Evolutionary conservation across 1,284 basidiomycete genomes (phyloP), one percentile per base, ranked within the genome.

Genomic region (Moniliella sp.): DNA sequence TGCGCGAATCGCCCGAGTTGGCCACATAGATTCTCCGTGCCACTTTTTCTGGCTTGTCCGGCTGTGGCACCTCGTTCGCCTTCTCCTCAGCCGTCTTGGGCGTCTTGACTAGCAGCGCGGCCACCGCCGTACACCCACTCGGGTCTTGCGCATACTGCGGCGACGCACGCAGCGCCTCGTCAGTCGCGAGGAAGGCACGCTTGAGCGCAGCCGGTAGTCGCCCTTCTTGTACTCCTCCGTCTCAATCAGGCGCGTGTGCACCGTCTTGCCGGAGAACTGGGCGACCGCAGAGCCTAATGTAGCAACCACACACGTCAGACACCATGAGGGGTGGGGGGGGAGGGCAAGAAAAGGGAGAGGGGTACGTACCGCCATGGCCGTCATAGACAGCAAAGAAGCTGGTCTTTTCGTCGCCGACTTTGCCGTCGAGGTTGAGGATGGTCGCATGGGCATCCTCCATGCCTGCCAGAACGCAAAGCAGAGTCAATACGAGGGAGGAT

Each of bases 371-470:
- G 41, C 91, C 91, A 57, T 99, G 91, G 14, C 91, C 91, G 63
- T 99, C 91, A 57, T 93, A 97, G 1, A 99, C 86, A 21, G 79
- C 88, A 51, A 94, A 93, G 64, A 94, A 88, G 37, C 47, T 51
- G n/a, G 47, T 47, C 32, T 64, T 32, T 53, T 43, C 43, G 9
- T 39, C 35, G 12, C 31, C 43, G 15, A 36, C 35, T 27, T 48
- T 41, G 9, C 45, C 43, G 27, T 49, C 42, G 18, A 51, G 37
- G 21, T 37, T 40, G 25, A 94, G 66, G 17, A 82, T 66, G 31
- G 75, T 70, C n/a, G 82, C 70, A 63, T 97, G 91, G 2, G 88
- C 75, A 59, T 99, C 91, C 65, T 99, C 91, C 91, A 99, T 97
- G 50, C 76, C n/a, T n/a, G n/a, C n/a, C n/a, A n/a, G n/a, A n/a